Base-by-base conservation (phyloP, 208 protist genomes). In the Acanthamoeba healyi region DNA sequence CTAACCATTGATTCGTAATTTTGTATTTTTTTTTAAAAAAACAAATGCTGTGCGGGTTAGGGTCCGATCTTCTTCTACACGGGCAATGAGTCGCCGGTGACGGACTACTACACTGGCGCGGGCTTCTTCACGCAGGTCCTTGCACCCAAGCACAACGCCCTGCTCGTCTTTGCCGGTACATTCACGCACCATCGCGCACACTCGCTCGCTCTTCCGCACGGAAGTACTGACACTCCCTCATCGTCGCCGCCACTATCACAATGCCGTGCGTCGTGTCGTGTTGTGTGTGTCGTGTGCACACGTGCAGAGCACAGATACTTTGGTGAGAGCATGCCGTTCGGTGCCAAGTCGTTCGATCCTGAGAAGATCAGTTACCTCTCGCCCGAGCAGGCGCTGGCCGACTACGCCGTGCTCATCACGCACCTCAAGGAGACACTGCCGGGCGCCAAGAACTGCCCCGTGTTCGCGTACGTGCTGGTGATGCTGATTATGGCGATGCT, bases 221-320 rank as follows among this genome's bases (percentile, higher is more conserved):
- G n/a, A n/a, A n/a, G n/a, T n/a, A n/a, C n/a, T n/a, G n/a, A n/a
- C n/a, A n/a, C n/a, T n/a, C n/a, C n/a, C n/a, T n/a, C n/a, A n/a
- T n/a, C n/a, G n/a, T n/a, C n/a, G n/a, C n/a, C n/a, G n/a, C n/a
- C n/a, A n/a, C n/a, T n/a, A n/a, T n/a, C n/a, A n/a, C n/a, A n/a
- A n/a, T n/a, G n/a, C n/a, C n/a, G n/a, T n/a, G n/a, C n/a, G n/a
- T n/a, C n/a, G n/a, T n/a, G n/a, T n/a, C n/a, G n/a, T n/a, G n/a
- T n/a, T n/a, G n/a, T n/a, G n/a, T n/a, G n/a, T n/a, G n/a, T n/a
- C n/a, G n/a, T n/a, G n/a, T n/a, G n/a, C 4, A 14, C 51, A 58
- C 51, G 44, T 49, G 44, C 29, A 42, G 98, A 98, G 93, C 98
- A 98, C 94, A 58, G 98, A 34, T 98, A 97, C 79, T 98, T 97